Percentiles rank a stretch among this genome's conserved stretches.
These are phyloP conservation scores for Podospora sp. DNA, from an alignment of 495 filamentous ascomycete genomes.

Conservation along the genomic window DNA sequence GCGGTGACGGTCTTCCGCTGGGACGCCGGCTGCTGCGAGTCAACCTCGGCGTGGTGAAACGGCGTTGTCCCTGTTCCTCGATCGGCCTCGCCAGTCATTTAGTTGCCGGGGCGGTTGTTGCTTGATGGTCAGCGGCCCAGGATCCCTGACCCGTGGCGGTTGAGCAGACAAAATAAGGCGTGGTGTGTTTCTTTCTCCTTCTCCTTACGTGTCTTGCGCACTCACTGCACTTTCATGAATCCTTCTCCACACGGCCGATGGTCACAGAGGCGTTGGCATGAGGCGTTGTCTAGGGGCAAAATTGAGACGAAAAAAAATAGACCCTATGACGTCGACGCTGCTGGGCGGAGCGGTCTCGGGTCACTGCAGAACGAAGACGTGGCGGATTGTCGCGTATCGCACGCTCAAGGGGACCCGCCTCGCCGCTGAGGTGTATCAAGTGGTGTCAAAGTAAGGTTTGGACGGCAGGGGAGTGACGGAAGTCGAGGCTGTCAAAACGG, in stretches of 20 bases:
- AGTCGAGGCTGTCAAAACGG: neutral
- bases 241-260: neutral
- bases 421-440: neutral
- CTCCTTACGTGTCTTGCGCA: neutral
- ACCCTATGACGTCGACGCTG: conserved; percentile 5
- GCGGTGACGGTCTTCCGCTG: conserved; percentile 23
- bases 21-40: neutral
- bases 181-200: neutral
- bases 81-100: conserved; percentile 31
- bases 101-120: conserved; percentile 13
- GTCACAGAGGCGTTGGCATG: neutral
- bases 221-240: neutral
- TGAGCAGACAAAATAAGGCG: conserved; percentile 8
- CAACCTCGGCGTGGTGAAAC: conserved; percentile 19
- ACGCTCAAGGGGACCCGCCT: neutral
- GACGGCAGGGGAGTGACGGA: neutral
- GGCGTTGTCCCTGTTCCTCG: conserved; percentile 26
- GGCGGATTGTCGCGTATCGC: neutral
- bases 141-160: conserved; percentile 22
- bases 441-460: neutral
- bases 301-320: neutral
- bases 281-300: neutral
- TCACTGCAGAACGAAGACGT: neutral
- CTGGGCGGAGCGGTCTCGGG: neutral
- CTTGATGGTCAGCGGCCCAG: conserved; percentile 19